Base-by-base conservation (phyloP, 2,329 filamentous ascomycete genomes). In the Fusarium torulosum region DNA sequence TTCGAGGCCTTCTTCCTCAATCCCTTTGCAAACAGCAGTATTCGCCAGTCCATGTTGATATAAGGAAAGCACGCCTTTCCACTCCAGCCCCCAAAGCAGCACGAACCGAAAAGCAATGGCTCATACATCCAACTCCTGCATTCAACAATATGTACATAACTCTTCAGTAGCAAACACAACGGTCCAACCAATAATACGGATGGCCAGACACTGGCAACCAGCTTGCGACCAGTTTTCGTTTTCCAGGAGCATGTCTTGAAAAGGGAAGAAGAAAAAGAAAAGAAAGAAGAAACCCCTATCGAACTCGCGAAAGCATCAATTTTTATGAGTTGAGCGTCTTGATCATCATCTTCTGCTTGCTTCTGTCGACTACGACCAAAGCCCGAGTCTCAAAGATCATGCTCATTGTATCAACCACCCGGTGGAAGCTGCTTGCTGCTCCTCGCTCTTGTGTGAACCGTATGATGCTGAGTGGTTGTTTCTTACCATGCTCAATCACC, bases 381-480 rank as follows among this genome's bases (percentile, higher is more conserved):
- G 84, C 84, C 27, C 90, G 87, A 61, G 83, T 83, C 66, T 83
- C 84, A 76, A 96, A 88, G 17, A 93, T 86, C 20, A 86, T 83
- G 68, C 90, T 86, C 71, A 97, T 84, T 4, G 91, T 91, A 60
- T 94, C 91, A 25, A 96, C 87, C 11, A 97, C 91, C 74, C 88
- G 90, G 76, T 93, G 87, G 80, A 98, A 97, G 71, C 91, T 96
- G 72, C 91, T 96, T 37, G 93, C 94, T 3, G 95, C 94, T n/a
- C 95, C 96, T 59, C 90, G 90, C 75, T 96, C 93, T 75, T 97
- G 94, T 2, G 92, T 95, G 77, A 97, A 93, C 35, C 93, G 90
- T 29, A 92, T 88, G 67, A 97, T 89, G 76, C 91, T 92, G 53
- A 97, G 85, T 45, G 90, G 90, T 44, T 88, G 89, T 67, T 88